phyloP scores from a whole-genome alignment of 805 yeast genomes.

The Myxozyma nipponensis region DNA sequence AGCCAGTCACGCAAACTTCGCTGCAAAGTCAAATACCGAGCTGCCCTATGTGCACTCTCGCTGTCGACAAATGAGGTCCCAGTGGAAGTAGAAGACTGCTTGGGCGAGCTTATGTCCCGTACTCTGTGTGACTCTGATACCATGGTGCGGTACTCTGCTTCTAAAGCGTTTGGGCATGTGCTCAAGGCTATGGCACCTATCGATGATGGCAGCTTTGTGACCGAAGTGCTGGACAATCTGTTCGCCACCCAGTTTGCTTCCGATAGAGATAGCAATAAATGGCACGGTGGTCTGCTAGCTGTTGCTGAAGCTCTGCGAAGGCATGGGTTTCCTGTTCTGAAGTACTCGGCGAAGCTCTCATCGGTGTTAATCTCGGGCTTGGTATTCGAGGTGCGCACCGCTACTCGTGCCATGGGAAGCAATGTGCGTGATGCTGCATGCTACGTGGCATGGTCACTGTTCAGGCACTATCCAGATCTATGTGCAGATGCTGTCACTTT shows the following conservation, averaged over 20 bases:
- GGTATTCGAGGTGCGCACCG: conserved; percentile 54
- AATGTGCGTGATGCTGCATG: conserved; percentile 82
- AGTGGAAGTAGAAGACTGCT: conserved; percentile 45
- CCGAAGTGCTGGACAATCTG: conserved; percentile 13
- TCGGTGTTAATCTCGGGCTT: conserved; percentile 32
- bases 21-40: conserved; percentile 18
- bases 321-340: conserved; percentile 9
- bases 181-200: conserved; percentile 4
- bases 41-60: conserved; percentile 18
- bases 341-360: conserved; percentile 18
- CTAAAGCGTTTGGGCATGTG: conserved; percentile 47
- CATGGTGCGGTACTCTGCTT: conserved; percentile 56
- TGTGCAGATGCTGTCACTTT: conserved; percentile 15
- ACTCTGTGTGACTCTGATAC: conserved; percentile 49
- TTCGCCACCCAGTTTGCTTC: conserved; percentile 5
- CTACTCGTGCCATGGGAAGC: conserved; percentile 54
- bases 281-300: conserved; percentile 57
- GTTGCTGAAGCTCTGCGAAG: conserved; percentile 48
- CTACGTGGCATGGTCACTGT: conserved; percentile 76
- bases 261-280: conserved; percentile 38
- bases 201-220: conserved; percentile 6
- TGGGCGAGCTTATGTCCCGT: conserved; percentile 47
- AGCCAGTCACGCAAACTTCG: conserved; percentile 13
- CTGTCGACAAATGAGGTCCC: conserved; percentile 35
- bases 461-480: conserved; percentile 41